These are phyloP conservation scores for Rhynchospora pubera DNA, from an alignment of 176 grass and related monocot genomes.

Conservation along the genomic window DNA sequence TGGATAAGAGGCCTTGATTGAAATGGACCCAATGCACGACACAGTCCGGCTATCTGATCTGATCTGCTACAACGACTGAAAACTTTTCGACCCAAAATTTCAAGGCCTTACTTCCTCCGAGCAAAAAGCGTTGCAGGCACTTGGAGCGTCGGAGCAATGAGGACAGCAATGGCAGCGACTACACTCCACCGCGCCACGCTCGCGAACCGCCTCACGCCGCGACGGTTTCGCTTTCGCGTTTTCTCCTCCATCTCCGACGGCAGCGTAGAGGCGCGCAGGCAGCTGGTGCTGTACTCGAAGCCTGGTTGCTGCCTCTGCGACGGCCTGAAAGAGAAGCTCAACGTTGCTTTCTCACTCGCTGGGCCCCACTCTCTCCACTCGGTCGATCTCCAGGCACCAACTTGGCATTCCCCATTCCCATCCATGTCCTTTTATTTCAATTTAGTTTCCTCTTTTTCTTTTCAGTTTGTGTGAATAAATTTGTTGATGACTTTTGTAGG, in stretches of 20 bases:
- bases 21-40: no score
- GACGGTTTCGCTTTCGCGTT: constrained; percentile 13
- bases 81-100: no score
- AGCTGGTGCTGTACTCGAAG: constrained; percentile 70
- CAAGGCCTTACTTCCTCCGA: not conserved
- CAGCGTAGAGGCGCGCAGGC: constrained; percentile 22
- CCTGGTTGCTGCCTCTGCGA: constrained; percentile 93
- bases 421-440: no score
- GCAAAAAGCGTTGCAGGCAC: no score
- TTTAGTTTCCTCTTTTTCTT: no score
- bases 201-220: constrained; percentile 20
- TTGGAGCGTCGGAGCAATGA: no score
- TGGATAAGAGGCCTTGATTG: no score
- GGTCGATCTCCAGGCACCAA: constrained; percentile 60
- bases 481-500: constrained; percentile 22
- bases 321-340: constrained; percentile 86
- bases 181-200: constrained; percentile 22
- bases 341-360: constrained; percentile 47
- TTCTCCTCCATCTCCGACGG: constrained; percentile 26
- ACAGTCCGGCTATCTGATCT: no score
- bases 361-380: constrained; percentile 49
- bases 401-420: no score
- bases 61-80: no score
- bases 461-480: not conserved
- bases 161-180: constrained; percentile 22